Percentiles rank a stretch among this genome's conserved stretches.
These are phyloP conservation scores for Lecanicillium sp. DNA, from an alignment of 2,329 filamentous ascomycete genomes.

Conservation along the genomic window DNA sequence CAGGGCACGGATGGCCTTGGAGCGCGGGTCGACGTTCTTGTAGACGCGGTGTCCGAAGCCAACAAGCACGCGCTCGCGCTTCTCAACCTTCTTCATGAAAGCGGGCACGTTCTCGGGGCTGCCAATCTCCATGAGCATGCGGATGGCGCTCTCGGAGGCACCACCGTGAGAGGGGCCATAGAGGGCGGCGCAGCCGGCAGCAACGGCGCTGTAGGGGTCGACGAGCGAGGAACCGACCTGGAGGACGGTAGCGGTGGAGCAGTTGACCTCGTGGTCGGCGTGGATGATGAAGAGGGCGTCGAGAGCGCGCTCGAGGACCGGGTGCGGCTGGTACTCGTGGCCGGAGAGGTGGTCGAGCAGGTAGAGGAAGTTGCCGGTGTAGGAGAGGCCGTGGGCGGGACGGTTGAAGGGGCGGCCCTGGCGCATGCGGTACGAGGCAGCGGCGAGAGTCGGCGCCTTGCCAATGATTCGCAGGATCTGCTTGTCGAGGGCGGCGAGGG, in stretches of 20 bases:
- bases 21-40: conserved; percentile 48
- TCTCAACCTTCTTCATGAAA: conserved; percentile 45
- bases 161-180: conserved; percentile 55
- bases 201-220: conserved; percentile 48
- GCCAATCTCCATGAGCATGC: conserved; percentile 47
- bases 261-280: conserved; percentile 54
- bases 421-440: conserved; percentile 47
- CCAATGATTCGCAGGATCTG: conserved; percentile 47
- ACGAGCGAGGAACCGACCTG: conserved; percentile 51
- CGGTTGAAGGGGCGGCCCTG: conserved; percentile 46
- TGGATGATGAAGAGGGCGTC: conserved; percentile 51
- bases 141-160: conserved; percentile 52
- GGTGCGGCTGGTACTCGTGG: conserved; percentile 41
- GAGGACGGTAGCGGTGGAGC: conserved; percentile 49
- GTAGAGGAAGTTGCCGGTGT: conserved; percentile 50
- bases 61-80: conserved; percentile 44
- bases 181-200: conserved; percentile 45
- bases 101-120: conserved; percentile 43
- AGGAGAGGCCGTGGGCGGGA: conserved; percentile 40
- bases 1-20: conserved; percentile 41
- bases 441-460: conserved; percentile 44
- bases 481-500: conserved; percentile 41
- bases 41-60: conserved; percentile 52
- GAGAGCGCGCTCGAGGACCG: conserved; percentile 43
- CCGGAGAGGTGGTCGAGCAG: conserved; percentile 47